Evolutionary conservation across 1,284 basidiomycete species (phyloP).

Genomic region (Malassezia restricta): DNA sequence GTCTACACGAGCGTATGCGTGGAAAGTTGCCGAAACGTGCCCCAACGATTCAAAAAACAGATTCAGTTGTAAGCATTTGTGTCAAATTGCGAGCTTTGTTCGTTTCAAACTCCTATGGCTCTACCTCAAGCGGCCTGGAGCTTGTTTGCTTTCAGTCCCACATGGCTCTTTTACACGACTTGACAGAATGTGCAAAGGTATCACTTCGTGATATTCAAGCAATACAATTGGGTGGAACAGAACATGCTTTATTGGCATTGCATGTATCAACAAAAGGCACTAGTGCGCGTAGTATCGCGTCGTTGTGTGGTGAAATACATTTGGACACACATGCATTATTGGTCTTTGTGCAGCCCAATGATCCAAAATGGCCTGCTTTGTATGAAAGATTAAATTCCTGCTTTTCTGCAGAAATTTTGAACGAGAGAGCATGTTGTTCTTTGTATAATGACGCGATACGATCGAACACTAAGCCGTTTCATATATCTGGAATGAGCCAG

Average conservation of each 20-base stretch:
- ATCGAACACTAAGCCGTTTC: neutral
- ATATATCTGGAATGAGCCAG: too few species aligned
- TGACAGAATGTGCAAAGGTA: neutral
- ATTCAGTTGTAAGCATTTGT: neutral
- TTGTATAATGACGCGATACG: neutral
- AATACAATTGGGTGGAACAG: slow-evolving; percentile 1
- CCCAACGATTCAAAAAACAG: too few species aligned
- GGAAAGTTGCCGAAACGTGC: neutral
- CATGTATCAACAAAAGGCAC: neutral
- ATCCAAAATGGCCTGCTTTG: neutral
- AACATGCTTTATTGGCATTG: slow-evolving; percentile 2
- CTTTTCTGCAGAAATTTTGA: neutral
- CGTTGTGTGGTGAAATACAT: neutral
- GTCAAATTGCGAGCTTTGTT: neutral
- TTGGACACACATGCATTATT: neutral
- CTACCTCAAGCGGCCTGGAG: neutral
- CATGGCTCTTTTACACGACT: slow-evolving; percentile 1
- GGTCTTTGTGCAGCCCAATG: neutral
- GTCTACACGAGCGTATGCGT: slow-evolving; percentile 11
- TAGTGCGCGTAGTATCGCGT: neutral
- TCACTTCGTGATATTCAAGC: slow-evolving; percentile 7
- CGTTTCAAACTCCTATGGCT: neutral
- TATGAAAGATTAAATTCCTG: neutral
- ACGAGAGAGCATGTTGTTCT: neutral
- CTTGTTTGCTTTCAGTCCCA: slow-evolving; percentile 10